Evolutionary conservation across 768 basidiomycete species (phyloP).

Genomic region (Mycena haematopus): DNA sequence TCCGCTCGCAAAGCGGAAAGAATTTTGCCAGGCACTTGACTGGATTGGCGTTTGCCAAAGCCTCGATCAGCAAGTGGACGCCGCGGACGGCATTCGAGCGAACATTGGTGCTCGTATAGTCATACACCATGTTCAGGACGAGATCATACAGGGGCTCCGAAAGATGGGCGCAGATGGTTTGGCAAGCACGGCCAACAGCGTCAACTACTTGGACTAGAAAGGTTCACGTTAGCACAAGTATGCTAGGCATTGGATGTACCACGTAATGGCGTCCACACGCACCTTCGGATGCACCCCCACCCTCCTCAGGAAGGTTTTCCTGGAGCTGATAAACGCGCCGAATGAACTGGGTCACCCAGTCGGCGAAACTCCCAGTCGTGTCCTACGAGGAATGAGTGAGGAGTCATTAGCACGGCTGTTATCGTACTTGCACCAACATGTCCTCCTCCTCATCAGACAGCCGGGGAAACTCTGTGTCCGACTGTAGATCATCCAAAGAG

Average conservation of each 20-base stretch:
- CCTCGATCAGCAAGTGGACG: slow-evolving; percentile 85
- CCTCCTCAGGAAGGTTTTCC: slow-evolving; percentile 88
- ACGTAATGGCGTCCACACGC: background rate
- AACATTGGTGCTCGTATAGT: slow-evolving; percentile 82
- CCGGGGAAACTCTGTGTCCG: slow-evolving; percentile 44
- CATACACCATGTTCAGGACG: slow-evolving; percentile 82
- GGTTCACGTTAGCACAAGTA: slow-evolving; percentile 8
- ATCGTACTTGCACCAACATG: slow-evolving; percentile 57
- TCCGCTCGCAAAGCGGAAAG: slow-evolving; percentile 71
- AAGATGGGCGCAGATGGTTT: slow-evolving; percentile 77
- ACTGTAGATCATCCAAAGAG: slow-evolving; percentile 45
- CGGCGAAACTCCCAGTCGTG: slow-evolving; percentile 75
- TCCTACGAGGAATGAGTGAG: slow-evolving; percentile 43
- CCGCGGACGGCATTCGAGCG: slow-evolving; percentile 87
- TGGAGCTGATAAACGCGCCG: slow-evolving; percentile 79
- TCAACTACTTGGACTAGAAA: slow-evolving; percentile 73
- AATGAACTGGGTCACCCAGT: slow-evolving; percentile 85
- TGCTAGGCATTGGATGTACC: background rate
- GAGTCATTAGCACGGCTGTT: background rate
- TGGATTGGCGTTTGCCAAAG: slow-evolving; percentile 82
- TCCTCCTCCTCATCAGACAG: slow-evolving; percentile 74
- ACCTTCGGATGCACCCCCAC: slow-evolving; percentile 74
- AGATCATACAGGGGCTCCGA: slow-evolving; percentile 79
- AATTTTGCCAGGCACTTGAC: slow-evolving; percentile 80
- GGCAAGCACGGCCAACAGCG: slow-evolving; percentile 77